A percentile compares a stretch with the other conserved stretches of the same genome.
Conservation (phyloP, 2,329 filamentous ascomycete species). For the Beauveria sp. region DNA sequence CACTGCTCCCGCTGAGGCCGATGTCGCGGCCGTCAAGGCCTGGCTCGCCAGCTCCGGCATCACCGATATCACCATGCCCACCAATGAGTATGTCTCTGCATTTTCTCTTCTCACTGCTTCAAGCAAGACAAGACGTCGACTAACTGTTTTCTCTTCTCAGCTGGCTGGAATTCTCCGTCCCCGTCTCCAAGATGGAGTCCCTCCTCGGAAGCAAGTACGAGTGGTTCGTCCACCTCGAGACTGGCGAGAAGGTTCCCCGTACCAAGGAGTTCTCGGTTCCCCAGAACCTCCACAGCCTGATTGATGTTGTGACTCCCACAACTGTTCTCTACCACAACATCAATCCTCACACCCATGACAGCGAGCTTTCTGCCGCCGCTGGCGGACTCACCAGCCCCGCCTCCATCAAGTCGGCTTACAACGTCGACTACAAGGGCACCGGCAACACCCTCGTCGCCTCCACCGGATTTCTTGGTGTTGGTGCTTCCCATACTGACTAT, state of each 20-base stretch:
- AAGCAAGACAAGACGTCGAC: not conserved
- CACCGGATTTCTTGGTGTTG: slow-evolving; percentile 12
- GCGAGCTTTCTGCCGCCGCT: not conserved
- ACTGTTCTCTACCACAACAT: slow-evolving; percentile 13
- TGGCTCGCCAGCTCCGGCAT: slow-evolving; percentile 16
- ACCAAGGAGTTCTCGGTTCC: slow-evolving; percentile 15
- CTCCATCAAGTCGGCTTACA: slow-evolving; percentile 12
- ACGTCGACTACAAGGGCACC: slow-evolving; percentile 13
- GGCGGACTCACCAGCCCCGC: slow-evolving; percentile 7
- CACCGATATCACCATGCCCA: slow-evolving; percentile 6
- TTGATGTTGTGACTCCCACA: slow-evolving; percentile 15
- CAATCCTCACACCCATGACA: not conserved
- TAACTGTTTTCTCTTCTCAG: not conserved
- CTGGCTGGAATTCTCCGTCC: slow-evolving; percentile 10
- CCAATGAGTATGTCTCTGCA: slow-evolving; percentile 9
- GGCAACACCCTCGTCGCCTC: slow-evolving; percentile 11
- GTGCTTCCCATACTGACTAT: slow-evolving; percentile 10
- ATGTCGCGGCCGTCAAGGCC: slow-evolving; percentile 16
- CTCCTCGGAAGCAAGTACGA: slow-evolving; percentile 9
- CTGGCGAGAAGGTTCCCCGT: slow-evolving; percentile 7
- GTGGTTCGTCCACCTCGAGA: slow-evolving; percentile 5
- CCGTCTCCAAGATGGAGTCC: slow-evolving; percentile 9
- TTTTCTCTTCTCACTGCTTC: not conserved
- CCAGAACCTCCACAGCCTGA: slow-evolving; percentile 10
- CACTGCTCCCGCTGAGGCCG: slow-evolving; percentile 17